phyloP scores from a whole-genome alignment of 2,329 filamentous ascomycete species.

The Penicillium sp. region DNA sequence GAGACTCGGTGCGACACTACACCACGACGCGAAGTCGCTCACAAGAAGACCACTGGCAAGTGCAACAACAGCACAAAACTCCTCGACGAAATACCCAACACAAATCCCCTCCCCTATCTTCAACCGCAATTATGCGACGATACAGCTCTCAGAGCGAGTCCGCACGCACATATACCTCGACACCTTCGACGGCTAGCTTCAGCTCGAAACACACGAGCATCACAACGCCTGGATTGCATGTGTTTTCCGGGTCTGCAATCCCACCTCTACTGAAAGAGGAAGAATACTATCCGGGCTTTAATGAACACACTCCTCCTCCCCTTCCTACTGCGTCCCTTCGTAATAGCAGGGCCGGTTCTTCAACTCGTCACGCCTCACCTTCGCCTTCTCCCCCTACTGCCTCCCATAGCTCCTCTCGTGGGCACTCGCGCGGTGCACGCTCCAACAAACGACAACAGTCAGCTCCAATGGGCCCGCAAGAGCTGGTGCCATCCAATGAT shows the following conservation, averaged over 20 bases:
- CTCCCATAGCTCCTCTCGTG: conserved; percentile 6
- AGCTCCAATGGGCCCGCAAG: conserved; percentile 17
- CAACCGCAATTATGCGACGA: conserved; percentile 36
- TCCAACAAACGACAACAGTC: conserved; percentile 1
- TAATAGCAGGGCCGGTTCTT: neutral
- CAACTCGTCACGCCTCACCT: neutral
- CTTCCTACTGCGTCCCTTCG: neutral
- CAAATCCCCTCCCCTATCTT: conserved; percentile 33
- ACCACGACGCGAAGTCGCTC: neutral
- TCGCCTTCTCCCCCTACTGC: conserved; percentile 6
- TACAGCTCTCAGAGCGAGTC: conserved; percentile 28
- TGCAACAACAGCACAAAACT: conserved; percentile 9
- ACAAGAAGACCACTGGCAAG: conserved; percentile 1
- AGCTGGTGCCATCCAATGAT: conserved; percentile 37
- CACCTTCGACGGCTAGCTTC: conserved; percentile 23
- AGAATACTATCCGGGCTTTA: neutral
- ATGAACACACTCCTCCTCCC: neutral
- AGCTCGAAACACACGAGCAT: conserved; percentile 32
- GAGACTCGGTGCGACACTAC: neutral
- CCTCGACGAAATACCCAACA: conserved; percentile 17
- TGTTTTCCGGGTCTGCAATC: conserved; percentile 10
- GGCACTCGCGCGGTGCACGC: neutral
- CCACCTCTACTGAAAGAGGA: conserved; percentile 14
- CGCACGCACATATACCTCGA: conserved; percentile 21
- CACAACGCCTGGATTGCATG: conserved; percentile 22